Conservation (phyloP, 2,329 filamentous ascomycete genomes). For the Pseudogymnoascus sp. region DNA sequence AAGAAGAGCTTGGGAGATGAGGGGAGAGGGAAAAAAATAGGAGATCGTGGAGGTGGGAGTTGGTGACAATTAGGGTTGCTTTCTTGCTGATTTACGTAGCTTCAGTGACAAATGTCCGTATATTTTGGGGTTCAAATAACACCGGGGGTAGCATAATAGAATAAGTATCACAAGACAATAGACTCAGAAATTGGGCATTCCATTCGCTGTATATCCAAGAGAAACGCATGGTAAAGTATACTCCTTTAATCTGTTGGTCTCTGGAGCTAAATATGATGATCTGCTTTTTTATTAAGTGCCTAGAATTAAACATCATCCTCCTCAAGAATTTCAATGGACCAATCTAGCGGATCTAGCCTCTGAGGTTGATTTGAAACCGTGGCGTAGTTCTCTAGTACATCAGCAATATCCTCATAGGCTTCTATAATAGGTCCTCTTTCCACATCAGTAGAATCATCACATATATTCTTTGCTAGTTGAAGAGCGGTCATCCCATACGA, state of each 20-base stretch:
- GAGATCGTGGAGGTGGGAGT: neutral
- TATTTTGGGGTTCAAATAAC: neutral
- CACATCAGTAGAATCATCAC: neutral
- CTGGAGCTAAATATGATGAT: neutral
- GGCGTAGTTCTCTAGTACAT: neutral
- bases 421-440: neutral
- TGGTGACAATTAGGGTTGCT: neutral
- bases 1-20: neutral
- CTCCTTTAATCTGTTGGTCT: too few relatives aligned
- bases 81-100: neutral
- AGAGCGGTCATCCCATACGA: neutral
- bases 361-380: neutral
- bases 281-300: neutral
- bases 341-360: neutral
- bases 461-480: neutral
- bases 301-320: neutral
- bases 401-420: neutral
- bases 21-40: neutral
- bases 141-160: neutral
- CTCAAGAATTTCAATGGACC: neutral
- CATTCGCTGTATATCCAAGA: too few relatives aligned
- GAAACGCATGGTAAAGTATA: too few relatives aligned
- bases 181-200: too few relatives aligned
- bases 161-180: slow-evolving; percentile 17
- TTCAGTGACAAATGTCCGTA: neutral